A percentile compares a stretch with the other conserved stretches of the same genome.
Conservation (phyloP, 257 asterid species). For the Vinca minor region DNA sequence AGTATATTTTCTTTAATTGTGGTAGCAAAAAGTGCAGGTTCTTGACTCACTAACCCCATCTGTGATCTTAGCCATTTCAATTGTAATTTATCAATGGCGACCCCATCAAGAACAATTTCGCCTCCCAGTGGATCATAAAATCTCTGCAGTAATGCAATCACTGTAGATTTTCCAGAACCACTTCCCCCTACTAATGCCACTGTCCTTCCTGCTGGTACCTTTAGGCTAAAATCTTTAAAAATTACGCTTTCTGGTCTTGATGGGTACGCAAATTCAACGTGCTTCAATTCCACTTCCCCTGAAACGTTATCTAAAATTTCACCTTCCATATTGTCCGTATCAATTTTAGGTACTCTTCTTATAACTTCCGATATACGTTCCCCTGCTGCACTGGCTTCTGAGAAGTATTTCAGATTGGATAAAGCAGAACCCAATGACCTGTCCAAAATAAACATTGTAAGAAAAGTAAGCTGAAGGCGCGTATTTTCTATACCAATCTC, state of each 20-base stretch:
- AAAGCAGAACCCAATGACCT: slow-evolving; percentile 78
- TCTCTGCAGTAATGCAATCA: slow-evolving; percentile 66
- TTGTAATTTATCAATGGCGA: slow-evolving; percentile 61
- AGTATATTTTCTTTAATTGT: slow-evolving; percentile 77
- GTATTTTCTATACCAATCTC: too few relatives aligned
- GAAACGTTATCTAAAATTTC: slow-evolving; percentile 35
- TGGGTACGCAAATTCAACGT: slow-evolving; percentile 58
- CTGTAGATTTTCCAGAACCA: slow-evolving; percentile 91
- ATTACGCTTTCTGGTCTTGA: slow-evolving; percentile 70
- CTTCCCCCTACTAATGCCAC: slow-evolving; percentile 93
- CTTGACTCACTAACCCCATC: slow-evolving; percentile 96
- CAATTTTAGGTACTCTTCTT: slow-evolving; percentile 64
- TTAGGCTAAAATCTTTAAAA: slow-evolving; percentile 52
- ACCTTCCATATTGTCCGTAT: slow-evolving; percentile 61
- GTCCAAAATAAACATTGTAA: slow-evolving; percentile 1
- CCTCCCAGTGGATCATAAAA: slow-evolving; percentile 78
- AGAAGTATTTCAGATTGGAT: slow-evolving; percentile 62
- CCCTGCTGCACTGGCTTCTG: slow-evolving; percentile 73
- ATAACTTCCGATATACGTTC: slow-evolving; percentile 65
- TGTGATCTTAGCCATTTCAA: slow-evolving; percentile 90
- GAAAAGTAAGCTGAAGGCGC: too few relatives aligned
- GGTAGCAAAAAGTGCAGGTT: slow-evolving; percentile 87
- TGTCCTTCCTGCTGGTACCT: slow-evolving; percentile 57
- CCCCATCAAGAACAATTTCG: slow-evolving; percentile 64
- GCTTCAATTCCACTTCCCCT: slow-evolving; percentile 67